Base-by-base conservation (phyloP, 306 rosid genomes). In the Cyamopsis tetragonoloba region DNA sequence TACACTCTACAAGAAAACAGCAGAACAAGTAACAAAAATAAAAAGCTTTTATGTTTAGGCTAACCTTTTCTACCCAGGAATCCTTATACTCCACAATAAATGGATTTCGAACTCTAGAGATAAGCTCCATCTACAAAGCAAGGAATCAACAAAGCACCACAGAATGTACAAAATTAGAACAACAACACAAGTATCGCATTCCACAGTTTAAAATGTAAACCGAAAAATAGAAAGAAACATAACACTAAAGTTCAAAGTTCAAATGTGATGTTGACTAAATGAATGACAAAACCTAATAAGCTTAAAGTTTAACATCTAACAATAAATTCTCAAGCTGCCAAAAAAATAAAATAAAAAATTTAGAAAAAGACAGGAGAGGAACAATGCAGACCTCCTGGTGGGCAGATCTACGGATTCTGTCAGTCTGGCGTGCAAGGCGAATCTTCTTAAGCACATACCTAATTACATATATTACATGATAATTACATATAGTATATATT, bases 341-440 rank as follows among this genome's bases (percentile, higher is more conserved):
- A 53, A 66, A 46, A 47, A 3, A 2, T 0, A 13, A 42, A n/a
- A 3, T 0, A 19, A 18, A 56, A 7, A 48, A 11, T n/a, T n/a
- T n/a, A 8, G n/a, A 7, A 32, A 15, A 3, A 24, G 4, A 23
- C 32, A 47, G 12, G 50, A 20, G n/a, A n/a, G n/a, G n/a, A n/a
- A n/a, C n/a, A n/a, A n/a, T n/a, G n/a, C n/a, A n/a, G n/a, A 93
- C 99, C 97, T 93, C 99, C 58, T 81, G 99, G 66, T 86, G 97
- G 1, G 99, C 97, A 68, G 99, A 93, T 93, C 98, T 83, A 31
- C 98, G 91, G 34, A 82, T 68, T 81, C 91, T 81, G 30, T 93
- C 97, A 13, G 97, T 88, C 77, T 93, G 98, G 15, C 98, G 96
- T 0, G 98, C 96, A 61, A 93, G 97, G 2, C 96, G 97, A 64